Conservation (phyloP, 192 early-diverging fungal genomes). For the Chytriomyces sp. region DNA sequence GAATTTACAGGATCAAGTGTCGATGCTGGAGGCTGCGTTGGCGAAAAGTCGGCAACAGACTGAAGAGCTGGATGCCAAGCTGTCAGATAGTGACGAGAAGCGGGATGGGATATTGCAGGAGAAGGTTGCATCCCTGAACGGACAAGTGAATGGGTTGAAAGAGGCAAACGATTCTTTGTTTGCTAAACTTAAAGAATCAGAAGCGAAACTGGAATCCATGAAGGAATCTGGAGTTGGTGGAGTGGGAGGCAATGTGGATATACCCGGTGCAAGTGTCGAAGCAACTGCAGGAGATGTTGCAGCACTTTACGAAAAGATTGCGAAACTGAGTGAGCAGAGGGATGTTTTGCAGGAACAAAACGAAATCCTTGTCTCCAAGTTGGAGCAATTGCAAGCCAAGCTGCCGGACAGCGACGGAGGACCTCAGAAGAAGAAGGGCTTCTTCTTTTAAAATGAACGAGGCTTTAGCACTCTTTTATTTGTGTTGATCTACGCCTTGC, state of each 20-base stretch:
- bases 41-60: not conserved
- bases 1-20: not conserved
- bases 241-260: no score
- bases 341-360: slow-evolving; percentile 27
- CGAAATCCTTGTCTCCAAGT: slow-evolving; percentile 7
- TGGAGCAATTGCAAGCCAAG: slow-evolving; percentile 10
- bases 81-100: slow-evolving; percentile 19
- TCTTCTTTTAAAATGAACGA: slow-evolving; percentile 5
- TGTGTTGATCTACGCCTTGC: no score
- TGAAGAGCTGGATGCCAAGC: slow-evolving; percentile 8
- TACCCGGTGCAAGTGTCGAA: slow-evolving; percentile 1
- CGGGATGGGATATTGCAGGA: not conserved
- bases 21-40: not conserved
- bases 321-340: slow-evolving; percentile 25
- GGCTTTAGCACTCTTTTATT: no score
- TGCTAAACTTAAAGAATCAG: not conserved
- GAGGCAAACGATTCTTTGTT: not conserved
- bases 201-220: not conserved
- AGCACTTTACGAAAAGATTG: slow-evolving; percentile 17
- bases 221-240: not conserved
- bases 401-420: not conserved
- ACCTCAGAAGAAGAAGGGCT: slow-evolving; percentile 23
- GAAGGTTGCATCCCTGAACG: not conserved
- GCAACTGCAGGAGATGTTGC: not conserved
- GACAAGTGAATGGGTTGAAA: slow-evolving; percentile 1